These are phyloP conservation scores for Aspergillus clavatus DNA, from an alignment of 2,329 filamentous ascomycete genomes.

Conservation along the genomic window DNA sequence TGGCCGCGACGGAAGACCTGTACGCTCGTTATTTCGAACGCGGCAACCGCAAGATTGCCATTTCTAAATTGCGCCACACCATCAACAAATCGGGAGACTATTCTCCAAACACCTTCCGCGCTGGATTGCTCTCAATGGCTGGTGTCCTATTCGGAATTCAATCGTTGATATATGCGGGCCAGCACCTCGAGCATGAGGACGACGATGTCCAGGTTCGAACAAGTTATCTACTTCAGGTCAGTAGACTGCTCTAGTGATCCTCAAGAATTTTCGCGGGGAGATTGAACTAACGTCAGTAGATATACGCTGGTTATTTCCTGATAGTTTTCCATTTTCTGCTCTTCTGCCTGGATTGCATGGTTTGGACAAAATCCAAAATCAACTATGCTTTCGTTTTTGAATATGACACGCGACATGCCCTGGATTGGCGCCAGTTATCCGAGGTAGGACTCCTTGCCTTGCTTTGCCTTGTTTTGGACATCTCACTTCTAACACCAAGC, in stretches of 20 bases:
- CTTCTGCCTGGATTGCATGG: slow-evolving; percentile 79
- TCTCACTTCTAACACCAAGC: slow-evolving; percentile 14
- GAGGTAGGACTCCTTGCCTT: slow-evolving; percentile 48
- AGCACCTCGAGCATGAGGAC: slow-evolving; percentile 50
- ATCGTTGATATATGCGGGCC: slow-evolving; percentile 57
- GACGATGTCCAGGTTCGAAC: slow-evolving; percentile 49
- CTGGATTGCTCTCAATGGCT: slow-evolving; percentile 63
- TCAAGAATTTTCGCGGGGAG: neutral
- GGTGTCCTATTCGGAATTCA: slow-evolving; percentile 63
- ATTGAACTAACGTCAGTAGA: slow-evolving; percentile 45
- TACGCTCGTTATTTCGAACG: slow-evolving; percentile 93
- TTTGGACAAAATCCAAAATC: slow-evolving; percentile 81
- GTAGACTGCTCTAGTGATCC: slow-evolving; percentile 13
- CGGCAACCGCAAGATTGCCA: slow-evolving; percentile 87
- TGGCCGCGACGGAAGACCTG: slow-evolving; percentile 78
- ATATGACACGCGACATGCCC: slow-evolving; percentile 76
- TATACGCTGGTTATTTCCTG: slow-evolving; percentile 90
- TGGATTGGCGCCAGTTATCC: slow-evolving; percentile 85
- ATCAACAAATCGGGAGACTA: slow-evolving; percentile 55
- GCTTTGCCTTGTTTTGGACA: neutral
- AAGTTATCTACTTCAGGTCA: slow-evolving; percentile 63
- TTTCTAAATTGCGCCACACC: slow-evolving; percentile 76
- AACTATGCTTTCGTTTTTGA: slow-evolving; percentile 98
- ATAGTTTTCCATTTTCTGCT: slow-evolving; percentile 72
- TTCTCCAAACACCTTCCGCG: slow-evolving; percentile 56